Percentiles rank a stretch among this genome's conserved stretches.
Conservation (phyloP, 148 eudicot species). For the Vaccinium macrocarpon region DNA sequence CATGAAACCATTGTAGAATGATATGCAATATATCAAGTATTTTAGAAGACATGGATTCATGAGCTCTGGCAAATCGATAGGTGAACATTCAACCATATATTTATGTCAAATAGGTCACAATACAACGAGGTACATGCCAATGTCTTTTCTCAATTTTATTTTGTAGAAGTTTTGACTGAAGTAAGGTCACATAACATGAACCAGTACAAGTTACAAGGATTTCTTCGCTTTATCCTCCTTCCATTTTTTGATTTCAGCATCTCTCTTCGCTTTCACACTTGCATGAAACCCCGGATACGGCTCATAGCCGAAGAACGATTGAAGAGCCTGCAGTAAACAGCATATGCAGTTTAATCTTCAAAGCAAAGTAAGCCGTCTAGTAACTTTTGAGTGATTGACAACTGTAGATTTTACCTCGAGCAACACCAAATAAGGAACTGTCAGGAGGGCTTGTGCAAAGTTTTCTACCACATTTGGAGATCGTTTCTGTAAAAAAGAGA, state of each 20-base stretch:
- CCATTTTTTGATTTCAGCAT: constrained; percentile 64
- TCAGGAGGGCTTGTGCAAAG: constrained; percentile 70
- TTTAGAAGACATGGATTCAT: neutral
- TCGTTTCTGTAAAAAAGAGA: constrained; percentile 53
- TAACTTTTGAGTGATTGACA: neutral
- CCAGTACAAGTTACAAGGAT: neutral
- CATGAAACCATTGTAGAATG: neutral
- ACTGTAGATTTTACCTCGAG: constrained; percentile 58
- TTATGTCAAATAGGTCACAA: neutral
- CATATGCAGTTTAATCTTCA: neutral
- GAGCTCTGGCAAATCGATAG: neutral
- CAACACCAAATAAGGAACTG: constrained; percentile 87
- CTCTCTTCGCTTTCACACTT: constrained; percentile 54
- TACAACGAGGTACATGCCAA: neutral
- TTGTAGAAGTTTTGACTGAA: neutral
- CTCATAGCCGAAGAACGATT: constrained; percentile 58
- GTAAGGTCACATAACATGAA: neutral
- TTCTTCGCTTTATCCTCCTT: constrained; percentile 65
- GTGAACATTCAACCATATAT: neutral
- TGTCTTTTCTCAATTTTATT: neutral
- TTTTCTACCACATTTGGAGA: constrained; percentile 85
- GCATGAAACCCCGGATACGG: constrained; percentile 84
- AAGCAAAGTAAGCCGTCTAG: neutral
- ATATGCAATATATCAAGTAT: neutral
- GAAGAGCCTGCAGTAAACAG: constrained; percentile 51